Percentiles rank a stretch among this genome's conserved stretches.
Evolutionary conservation across 345 rosid genomes (phyloP).

Genomic region (Citrus glauca): DNA sequence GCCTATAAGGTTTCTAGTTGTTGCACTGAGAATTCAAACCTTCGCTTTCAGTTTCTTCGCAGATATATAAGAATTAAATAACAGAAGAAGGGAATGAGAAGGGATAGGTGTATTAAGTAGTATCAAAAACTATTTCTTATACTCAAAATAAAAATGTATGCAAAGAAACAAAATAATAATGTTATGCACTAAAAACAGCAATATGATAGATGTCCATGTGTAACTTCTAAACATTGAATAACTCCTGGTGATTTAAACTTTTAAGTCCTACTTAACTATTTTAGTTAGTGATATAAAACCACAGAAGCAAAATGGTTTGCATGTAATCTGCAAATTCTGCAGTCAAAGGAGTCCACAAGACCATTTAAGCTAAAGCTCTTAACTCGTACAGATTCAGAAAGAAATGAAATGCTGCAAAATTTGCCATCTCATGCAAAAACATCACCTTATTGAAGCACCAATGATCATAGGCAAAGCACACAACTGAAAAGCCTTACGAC

Average conservation of each 20-base stretch:
- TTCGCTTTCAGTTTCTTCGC: constrained; percentile 13
- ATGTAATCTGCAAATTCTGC: not conserved
- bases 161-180: not conserved
- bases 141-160: not conserved
- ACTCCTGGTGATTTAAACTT: not conserved
- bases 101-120: not conserved
- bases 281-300: not conserved
- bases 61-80: not conserved
- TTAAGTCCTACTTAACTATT: not conserved
- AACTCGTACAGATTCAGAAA: not conserved
- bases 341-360: not conserved
- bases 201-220: not conserved
- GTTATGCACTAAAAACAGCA: not conserved
- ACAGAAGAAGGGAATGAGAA: not conserved
- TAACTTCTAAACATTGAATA: not conserved
- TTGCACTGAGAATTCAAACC: constrained; percentile 51
- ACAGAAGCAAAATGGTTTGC: not conserved
- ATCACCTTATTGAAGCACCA: constrained; percentile 80
- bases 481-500: constrained; percentile 87
- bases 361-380: not conserved
- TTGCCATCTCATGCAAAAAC: constrained; percentile 5
- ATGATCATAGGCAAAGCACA: constrained; percentile 85
- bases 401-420: constrained; percentile 3
- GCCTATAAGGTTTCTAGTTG: constrained; percentile 51
- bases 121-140: not conserved